Conservation (phyloP, 768 basidiomycete species). For the Mycena leptocephala region DNA sequence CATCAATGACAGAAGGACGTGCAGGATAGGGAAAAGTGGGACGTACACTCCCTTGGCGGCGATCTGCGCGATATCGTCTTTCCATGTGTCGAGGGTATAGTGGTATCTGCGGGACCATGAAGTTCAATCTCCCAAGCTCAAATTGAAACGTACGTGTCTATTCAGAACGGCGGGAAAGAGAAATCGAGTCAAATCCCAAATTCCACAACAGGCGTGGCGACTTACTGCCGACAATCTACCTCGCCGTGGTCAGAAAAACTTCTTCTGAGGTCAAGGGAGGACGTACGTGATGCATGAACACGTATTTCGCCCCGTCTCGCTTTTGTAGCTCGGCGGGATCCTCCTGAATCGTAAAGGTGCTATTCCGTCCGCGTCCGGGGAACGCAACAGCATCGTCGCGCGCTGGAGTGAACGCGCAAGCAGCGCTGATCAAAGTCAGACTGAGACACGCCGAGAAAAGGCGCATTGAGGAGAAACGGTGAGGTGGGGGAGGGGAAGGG, state of each 20-base stretch:
- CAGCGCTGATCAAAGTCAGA: background rate
- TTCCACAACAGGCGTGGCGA: conserved; percentile 15
- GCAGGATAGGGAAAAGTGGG: background rate
- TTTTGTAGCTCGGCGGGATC: conserved; percentile 51
- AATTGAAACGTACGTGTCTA: conserved; percentile 60
- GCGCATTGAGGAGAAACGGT: background rate
- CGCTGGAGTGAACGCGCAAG: too few species aligned
- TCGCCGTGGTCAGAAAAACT: background rate
- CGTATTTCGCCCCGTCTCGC: conserved; percentile 63
- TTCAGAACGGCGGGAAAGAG: background rate
- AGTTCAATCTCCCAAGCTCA: background rate
- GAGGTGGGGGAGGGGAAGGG: background rate
- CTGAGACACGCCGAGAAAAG: background rate
- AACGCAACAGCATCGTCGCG: background rate
- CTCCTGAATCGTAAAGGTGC: conserved; percentile 1
- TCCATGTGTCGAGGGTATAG: conserved; percentile 59
- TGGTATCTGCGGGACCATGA: conserved; percentile 49
- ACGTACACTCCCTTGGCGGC: conserved; percentile 61
- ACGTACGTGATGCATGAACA: conserved; percentile 69
- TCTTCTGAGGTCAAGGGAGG: background rate
- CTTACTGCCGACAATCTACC: conserved; percentile 67
- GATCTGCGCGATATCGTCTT: conserved; percentile 59
- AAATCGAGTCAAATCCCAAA: too few species aligned
- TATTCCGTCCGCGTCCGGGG: background rate
- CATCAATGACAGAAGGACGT: conserved; percentile 43